Conservation (phyloP, 2,329 filamentous ascomycete species). For the Cryphonectria parasitica region DNA sequence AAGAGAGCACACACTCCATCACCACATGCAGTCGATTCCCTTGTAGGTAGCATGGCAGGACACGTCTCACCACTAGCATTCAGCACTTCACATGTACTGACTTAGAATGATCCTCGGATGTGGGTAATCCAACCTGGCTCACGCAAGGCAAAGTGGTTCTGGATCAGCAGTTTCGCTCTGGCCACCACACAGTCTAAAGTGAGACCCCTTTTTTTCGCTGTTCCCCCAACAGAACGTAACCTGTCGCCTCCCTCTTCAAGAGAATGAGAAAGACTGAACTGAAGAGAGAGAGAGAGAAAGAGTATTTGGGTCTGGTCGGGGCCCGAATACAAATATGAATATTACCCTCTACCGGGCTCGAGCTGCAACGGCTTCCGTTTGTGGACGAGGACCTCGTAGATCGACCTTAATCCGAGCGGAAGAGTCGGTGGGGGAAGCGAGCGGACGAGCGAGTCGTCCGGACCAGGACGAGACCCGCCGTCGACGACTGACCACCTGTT, state of each 20-base stretch:
- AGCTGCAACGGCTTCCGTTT: constrained; percentile 10
- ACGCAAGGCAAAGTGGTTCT: background rate
- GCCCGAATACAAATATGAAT: constrained; percentile 11
- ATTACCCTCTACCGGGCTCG: background rate
- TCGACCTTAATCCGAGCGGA: constrained; percentile 24
- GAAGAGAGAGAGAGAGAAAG: no score
- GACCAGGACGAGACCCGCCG: constrained; percentile 5
- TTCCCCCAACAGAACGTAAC: background rate
- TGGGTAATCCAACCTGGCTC: no score
- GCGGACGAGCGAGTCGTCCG: background rate
- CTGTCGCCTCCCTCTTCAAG: background rate
- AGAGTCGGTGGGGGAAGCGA: constrained; percentile 14
- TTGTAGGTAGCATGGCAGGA: background rate
- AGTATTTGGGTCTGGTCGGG: background rate
- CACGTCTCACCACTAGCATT: background rate
- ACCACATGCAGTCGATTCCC: background rate
- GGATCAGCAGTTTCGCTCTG: background rate
- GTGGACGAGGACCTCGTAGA: constrained; percentile 15
- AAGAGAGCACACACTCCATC: background rate
- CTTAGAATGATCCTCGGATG: background rate
- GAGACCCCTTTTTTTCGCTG: background rate
- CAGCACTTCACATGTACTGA: background rate
- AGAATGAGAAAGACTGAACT: background rate
- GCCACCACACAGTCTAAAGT: background rate
- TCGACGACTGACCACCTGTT: background rate